phyloP scores from a whole-genome alignment of 2,329 filamentous ascomycete genomes.

The Colletotrichum echinochloae region DNA sequence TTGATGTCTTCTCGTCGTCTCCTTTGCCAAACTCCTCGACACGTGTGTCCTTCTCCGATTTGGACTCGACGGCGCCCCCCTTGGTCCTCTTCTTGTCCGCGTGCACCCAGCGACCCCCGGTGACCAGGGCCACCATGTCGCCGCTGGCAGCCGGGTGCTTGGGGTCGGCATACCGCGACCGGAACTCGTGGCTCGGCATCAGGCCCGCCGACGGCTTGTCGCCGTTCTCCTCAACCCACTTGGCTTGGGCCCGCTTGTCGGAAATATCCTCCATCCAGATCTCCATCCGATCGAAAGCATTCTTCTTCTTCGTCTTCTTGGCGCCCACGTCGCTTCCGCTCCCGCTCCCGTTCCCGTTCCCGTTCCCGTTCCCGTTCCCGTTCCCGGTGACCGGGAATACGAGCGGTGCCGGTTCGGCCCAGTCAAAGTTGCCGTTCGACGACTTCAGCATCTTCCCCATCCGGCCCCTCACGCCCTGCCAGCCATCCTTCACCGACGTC shows the following conservation, averaged over 20 bases:
- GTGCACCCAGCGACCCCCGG: slow-evolving; percentile 40
- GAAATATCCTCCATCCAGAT: slow-evolving; percentile 42
- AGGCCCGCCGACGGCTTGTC: slow-evolving; percentile 40
- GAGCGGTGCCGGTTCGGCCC: slow-evolving; percentile 60
- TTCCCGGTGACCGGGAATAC: slow-evolving; percentile 54
- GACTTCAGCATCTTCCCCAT: slow-evolving; percentile 30
- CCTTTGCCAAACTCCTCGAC: slow-evolving; percentile 19
- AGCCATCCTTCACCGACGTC: neutral
- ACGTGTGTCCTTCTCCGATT: slow-evolving; percentile 1
- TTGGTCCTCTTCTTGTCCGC: neutral
- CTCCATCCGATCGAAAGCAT: slow-evolving; percentile 40
- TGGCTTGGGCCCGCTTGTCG: slow-evolving; percentile 43
- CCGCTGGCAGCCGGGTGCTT: slow-evolving; percentile 46
- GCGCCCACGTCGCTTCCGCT: slow-evolving; percentile 31
- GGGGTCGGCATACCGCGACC: slow-evolving; percentile 46
- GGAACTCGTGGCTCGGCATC: slow-evolving; percentile 44
- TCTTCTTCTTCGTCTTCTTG: slow-evolving; percentile 41
- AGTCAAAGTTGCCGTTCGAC: slow-evolving; percentile 53
- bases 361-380: slow-evolving; percentile 10
- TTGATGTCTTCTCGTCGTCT: neutral
- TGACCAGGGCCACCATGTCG: slow-evolving; percentile 44
- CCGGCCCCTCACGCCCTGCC: neutral
- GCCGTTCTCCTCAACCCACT: slow-evolving; percentile 42
- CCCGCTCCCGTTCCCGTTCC: neutral
- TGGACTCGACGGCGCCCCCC: neutral